Evolutionary conservation across 768 basidiomycete genomes (phyloP).

Genomic region (Filobasidium wieringae): DNA sequence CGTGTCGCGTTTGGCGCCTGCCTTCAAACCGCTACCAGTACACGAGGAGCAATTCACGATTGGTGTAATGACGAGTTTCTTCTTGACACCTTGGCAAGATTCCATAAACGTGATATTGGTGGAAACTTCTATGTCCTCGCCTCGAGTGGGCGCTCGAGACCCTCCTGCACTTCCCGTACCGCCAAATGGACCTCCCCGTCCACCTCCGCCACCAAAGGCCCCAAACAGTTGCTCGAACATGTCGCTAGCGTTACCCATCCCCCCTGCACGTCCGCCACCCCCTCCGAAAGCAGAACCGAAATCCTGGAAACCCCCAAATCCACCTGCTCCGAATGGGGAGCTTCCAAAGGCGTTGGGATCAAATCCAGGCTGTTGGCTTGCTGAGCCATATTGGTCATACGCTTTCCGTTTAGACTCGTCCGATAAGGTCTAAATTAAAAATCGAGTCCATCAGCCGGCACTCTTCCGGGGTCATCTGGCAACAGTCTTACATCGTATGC

Average conservation of each 20-base stretch:
- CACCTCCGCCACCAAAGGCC: slow-evolving; percentile 44
- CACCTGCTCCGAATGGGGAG: slow-evolving; percentile 47
- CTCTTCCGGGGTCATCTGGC: slow-evolving; percentile 4
- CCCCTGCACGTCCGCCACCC: too few species aligned
- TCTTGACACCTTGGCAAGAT: slow-evolving; percentile 76
- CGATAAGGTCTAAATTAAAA: slow-evolving; percentile 58
- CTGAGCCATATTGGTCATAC: slow-evolving; percentile 83
- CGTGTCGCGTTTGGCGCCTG: slow-evolving; percentile 66
- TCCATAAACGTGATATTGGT: slow-evolving; percentile 78
- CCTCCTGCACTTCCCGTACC: slow-evolving; percentile 40
- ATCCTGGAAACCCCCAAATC: slow-evolving; percentile 64
- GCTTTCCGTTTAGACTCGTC: slow-evolving; percentile 85
- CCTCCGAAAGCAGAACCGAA: slow-evolving; percentile 46
- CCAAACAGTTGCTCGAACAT: slow-evolving; percentile 82
- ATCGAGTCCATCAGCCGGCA: background rate
- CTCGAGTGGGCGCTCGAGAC: slow-evolving; percentile 43
- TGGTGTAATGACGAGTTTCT: slow-evolving; percentile 63
- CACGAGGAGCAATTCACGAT: slow-evolving; percentile 75
- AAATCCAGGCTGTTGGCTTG: slow-evolving; percentile 87
- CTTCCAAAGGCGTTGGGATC: slow-evolving; percentile 70
- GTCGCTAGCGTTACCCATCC: slow-evolving; percentile 42
- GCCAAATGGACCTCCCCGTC: slow-evolving; percentile 37
- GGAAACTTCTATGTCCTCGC: slow-evolving; percentile 69
- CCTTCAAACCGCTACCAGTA: slow-evolving; percentile 71
- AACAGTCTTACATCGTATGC: slow-evolving; percentile 73